Evolutionary conservation across 2,329 filamentous ascomycete genomes (phyloP).

Genomic region (Ophiosphaerella narmari): DNA sequence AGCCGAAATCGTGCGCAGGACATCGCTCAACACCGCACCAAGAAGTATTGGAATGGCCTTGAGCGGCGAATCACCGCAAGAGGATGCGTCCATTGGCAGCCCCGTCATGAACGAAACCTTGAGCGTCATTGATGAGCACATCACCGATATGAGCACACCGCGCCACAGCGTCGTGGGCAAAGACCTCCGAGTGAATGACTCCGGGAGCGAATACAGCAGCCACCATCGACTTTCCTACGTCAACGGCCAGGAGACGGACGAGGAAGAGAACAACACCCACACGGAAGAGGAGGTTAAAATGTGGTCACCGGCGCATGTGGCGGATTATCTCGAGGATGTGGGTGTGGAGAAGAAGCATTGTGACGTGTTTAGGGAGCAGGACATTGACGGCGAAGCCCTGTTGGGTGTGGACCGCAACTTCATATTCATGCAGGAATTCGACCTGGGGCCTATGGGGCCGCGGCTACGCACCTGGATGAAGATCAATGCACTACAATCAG

Average conservation of each 20-base stretch:
- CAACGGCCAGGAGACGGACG: constrained; percentile 91
- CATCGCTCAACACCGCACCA: constrained; percentile 28
- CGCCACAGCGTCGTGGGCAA: constrained; percentile 59
- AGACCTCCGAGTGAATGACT: constrained; percentile 68
- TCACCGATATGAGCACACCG: constrained; percentile 78
- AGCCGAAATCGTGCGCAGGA: constrained; percentile 19
- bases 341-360: constrained; percentile 90
- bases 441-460: constrained; percentile 86
- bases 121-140: constrained; percentile 96
- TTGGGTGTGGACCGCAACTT: constrained; percentile 95
- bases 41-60: constrained; percentile 44
- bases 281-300: constrained; percentile 73
- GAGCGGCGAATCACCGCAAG: constrained; percentile 46
- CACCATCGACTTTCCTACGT: constrained; percentile 86
- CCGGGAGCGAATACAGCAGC: constrained; percentile 87
- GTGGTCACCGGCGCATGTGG: constrained; percentile 83
- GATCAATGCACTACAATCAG: constrained; percentile 88
- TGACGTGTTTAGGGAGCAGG: constrained; percentile 91
- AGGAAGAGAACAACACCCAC: constrained; percentile 78
- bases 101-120: constrained; percentile 92
- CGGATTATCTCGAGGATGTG: constrained; percentile 82
- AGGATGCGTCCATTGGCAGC: constrained; percentile 57
- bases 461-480: constrained; percentile 96
- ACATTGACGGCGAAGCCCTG: constrained; percentile 91
- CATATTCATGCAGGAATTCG: constrained; percentile 92